These are phyloP conservation scores for Athelia psychrophila DNA, from an alignment of 1,284 basidiomycete species.

Conservation along the genomic window DNA sequence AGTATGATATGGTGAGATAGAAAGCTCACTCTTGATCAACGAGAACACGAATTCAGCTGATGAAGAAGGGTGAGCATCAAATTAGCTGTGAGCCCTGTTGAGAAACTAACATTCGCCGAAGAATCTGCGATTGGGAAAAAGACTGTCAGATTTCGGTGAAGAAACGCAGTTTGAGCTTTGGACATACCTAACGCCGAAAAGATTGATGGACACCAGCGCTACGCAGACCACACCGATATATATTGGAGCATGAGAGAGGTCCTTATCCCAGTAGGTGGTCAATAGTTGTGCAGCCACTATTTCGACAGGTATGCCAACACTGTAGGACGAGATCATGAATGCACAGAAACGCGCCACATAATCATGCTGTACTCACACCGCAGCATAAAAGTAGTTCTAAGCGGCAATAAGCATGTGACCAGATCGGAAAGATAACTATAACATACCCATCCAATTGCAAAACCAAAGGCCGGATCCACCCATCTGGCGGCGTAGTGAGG, in stretches of 20 bases:
- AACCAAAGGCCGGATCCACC: constrained; percentile 76
- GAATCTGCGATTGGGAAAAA: constrained; percentile 23
- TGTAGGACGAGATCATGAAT: constrained; percentile 14
- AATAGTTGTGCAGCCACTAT: constrained; percentile 75
- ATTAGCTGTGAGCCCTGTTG: background rate
- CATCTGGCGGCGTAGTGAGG: constrained; percentile 49
- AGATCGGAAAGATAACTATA: background rate
- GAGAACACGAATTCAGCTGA: constrained; percentile 65
- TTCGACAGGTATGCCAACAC: constrained; percentile 55
- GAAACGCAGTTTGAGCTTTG: background rate
- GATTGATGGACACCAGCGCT: constrained; percentile 65
- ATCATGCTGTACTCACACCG: constrained; percentile 31
- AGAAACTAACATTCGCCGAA: constrained; percentile 59
- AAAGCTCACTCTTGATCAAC: constrained; percentile 46
- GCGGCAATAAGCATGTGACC: background rate
- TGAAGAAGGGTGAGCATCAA: background rate
- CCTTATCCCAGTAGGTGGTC: constrained; percentile 73
- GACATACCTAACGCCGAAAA: constrained; percentile 61
- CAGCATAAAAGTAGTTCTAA: constrained; percentile 46
- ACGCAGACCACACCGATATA: constrained; percentile 68
- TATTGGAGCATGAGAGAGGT: constrained; percentile 47
- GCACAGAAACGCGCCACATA: background rate
- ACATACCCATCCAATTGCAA: constrained; percentile 39
- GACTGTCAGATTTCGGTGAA: background rate
- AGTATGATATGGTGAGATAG: constrained; percentile 31